Percentiles rank a stretch among this genome's conserved stretches.
Evolutionary conservation across 2,329 filamentous ascomycete genomes (phyloP).

Genomic region (Blastomyces silverae): DNA sequence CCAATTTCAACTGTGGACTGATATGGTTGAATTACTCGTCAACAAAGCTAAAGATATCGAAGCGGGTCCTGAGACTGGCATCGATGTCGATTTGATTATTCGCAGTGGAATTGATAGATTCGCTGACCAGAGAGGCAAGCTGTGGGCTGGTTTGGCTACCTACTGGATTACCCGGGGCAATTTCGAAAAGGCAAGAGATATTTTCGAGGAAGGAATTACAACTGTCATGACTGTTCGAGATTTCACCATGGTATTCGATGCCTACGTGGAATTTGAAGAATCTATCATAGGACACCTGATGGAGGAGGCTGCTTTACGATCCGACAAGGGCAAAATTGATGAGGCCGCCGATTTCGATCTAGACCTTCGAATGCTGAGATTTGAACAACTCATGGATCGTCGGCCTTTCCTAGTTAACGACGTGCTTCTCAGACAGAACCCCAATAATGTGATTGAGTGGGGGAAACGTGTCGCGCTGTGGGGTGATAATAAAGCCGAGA

Average conservation of each 20-base stretch:
- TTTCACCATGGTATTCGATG: slow-evolving; percentile 93
- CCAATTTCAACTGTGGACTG: slow-evolving; percentile 93
- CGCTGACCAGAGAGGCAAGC: slow-evolving; percentile 84
- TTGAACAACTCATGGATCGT: slow-evolving; percentile 96
- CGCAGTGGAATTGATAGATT: slow-evolving; percentile 86
- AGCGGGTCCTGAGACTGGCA: slow-evolving; percentile 69
- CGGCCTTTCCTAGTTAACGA: slow-evolving; percentile 95
- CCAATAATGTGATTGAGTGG: slow-evolving; percentile 94
- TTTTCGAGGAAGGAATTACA: slow-evolving; percentile 93
- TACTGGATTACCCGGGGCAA: slow-evolving; percentile 93
- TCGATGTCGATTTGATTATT: slow-evolving; percentile 87
- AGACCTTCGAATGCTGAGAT: slow-evolving; percentile 94
- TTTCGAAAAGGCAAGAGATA: slow-evolving; percentile 85
- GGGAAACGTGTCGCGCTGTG: slow-evolving; percentile 92
- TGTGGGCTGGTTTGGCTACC: slow-evolving; percentile 90
- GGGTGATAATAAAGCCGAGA: slow-evolving; percentile 85
- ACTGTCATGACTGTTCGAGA: slow-evolving; percentile 98
- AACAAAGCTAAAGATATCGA: slow-evolving; percentile 82
- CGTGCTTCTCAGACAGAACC: slow-evolving; percentile 88
- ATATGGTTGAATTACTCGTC: slow-evolving; percentile 93
- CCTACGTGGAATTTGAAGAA: slow-evolving; percentile 95
- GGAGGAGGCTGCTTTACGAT: slow-evolving; percentile 72
- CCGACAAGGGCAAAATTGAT: slow-evolving; percentile 70
- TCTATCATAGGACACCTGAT: slow-evolving; percentile 87
- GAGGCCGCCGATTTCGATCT: slow-evolving; percentile 87